Evolutionary conservation across 1,284 basidiomycete genomes (phyloP).

Genomic region (Apiotrichum laibachii): DNA sequence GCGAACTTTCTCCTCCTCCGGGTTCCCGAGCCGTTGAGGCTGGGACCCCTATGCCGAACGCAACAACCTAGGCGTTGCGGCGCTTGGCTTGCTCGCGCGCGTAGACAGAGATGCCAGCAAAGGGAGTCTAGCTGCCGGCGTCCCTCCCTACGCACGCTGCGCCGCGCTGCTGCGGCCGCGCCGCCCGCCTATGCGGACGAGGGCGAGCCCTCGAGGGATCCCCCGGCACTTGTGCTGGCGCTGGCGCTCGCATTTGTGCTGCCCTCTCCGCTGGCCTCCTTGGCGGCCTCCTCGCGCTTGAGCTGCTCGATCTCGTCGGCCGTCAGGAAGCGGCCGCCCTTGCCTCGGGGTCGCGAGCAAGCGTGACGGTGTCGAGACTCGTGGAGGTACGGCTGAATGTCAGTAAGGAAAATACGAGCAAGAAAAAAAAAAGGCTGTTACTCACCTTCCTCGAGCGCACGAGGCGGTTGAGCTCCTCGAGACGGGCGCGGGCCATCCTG

Average conservation of each 20-base stretch:
- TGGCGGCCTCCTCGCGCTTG: conserved; percentile 46
- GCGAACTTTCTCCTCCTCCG: not conserved
- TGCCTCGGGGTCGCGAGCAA: conserved; percentile 91
- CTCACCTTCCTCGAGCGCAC: conserved; percentile 84
- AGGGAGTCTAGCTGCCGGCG: too few species aligned
- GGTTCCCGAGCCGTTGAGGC: not conserved
- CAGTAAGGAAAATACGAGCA: not conserved
- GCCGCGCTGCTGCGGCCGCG: not conserved
- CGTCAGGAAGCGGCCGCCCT: conserved; percentile 93
- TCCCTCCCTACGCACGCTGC: too few species aligned
- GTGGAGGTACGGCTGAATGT: conserved; percentile 84
- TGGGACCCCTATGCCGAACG: not conserved
- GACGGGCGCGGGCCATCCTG: conserved; percentile 75
- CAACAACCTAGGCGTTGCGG: conserved; percentile 4
- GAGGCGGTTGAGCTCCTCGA: conserved; percentile 87
- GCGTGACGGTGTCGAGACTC: conserved; percentile 97
- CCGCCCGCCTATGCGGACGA: not conserved
- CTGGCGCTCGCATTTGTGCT: conserved; percentile 1
- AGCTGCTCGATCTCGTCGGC: conserved; percentile 74
- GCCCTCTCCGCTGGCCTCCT: conserved; percentile 12
- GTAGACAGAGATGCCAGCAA: too few species aligned
- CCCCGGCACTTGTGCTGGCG: not conserved
- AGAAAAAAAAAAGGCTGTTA: not conserved
- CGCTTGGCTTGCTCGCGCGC: not conserved
- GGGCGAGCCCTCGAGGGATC: conserved; percentile 2